A percentile compares a stretch with the other conserved stretches of the same genome.
Evolutionary conservation across 768 basidiomycete genomes (phyloP).

Genomic region (Amanita molliuscula): DNA sequence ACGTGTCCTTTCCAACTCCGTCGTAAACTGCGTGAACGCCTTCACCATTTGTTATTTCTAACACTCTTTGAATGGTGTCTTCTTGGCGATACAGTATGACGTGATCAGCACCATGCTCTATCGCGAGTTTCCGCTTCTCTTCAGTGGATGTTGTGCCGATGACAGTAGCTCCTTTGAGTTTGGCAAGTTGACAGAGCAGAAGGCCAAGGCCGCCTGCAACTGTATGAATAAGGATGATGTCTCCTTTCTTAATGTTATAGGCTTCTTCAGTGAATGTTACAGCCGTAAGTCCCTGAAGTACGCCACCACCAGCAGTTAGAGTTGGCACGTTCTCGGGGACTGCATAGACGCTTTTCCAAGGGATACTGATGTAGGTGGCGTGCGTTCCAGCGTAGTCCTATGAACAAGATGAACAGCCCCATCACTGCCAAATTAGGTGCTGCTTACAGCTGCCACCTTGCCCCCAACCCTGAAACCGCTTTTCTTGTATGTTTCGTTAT

Average conservation of each 20-base stretch:
- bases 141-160: conserved; percentile 87
- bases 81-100: conserved; percentile 77
- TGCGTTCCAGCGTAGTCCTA: conserved; percentile 39
- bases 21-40: conserved; percentile 87
- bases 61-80: conserved; percentile 61
- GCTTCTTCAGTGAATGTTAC: conserved; percentile 75
- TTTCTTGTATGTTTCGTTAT: conserved; percentile 52
- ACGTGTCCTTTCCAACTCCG: conserved; percentile 97
- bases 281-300: conserved; percentile 74
- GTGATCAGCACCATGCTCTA: conserved; percentile 71
- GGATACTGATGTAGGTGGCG: conserved; percentile 63
- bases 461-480: conserved; percentile 60
- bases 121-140: conserved; percentile 78
- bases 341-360: conserved; percentile 52
- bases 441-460: conserved; percentile 57
- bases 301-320: conserved; percentile 51
- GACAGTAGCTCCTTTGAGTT: conserved; percentile 70
- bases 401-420: not conserved
- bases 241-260: conserved; percentile 71
- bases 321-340: conserved; percentile 55
- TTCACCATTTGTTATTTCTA: conserved; percentile 66
- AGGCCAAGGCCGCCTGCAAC: conserved; percentile 85
- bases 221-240: conserved; percentile 79
- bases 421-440: not conserved
- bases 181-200: conserved; percentile 57